phyloP scores from a whole-genome alignment of 495 filamentous ascomycete genomes.

The Trichoderma virens region DNA sequence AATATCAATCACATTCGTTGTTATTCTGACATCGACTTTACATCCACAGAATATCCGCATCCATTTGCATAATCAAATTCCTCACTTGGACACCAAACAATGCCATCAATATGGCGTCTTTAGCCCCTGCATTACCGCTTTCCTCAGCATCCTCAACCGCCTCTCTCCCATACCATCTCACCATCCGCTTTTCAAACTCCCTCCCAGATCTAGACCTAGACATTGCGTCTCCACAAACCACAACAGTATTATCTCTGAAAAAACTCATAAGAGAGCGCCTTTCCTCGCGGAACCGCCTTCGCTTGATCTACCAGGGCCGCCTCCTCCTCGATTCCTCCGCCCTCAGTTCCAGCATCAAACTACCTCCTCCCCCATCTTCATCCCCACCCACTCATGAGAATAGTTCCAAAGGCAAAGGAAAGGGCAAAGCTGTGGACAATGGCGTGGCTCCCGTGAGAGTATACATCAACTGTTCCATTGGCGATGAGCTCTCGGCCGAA shows the following conservation, averaged over 20 bases:
- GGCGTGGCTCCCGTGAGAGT: constrained; percentile 34
- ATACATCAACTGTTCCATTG: constrained; percentile 87
- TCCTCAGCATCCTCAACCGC: constrained; percentile 14
- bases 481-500: constrained; percentile 56
- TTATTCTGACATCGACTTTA: no score
- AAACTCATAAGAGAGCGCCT: constrained; percentile 71
- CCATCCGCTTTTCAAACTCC: constrained; percentile 79
- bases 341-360: constrained; percentile 55
- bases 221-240: constrained; percentile 56
- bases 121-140: neutral
- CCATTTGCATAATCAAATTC: no score
- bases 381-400: constrained; percentile 28
- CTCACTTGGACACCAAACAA: neutral
- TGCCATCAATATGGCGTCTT: constrained; percentile 1
- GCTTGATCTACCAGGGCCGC: constrained; percentile 82
- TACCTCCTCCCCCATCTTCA: constrained; percentile 47
- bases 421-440: constrained; percentile 28
- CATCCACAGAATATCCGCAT: no score
- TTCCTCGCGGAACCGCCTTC: constrained; percentile 58
- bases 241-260: constrained; percentile 68
- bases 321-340: constrained; percentile 66
- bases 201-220: constrained; percentile 77
- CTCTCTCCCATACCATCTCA: constrained; percentile 55
- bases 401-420: constrained; percentile 42
- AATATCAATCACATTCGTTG: no score